These are phyloP conservation scores for Oryza rufipogon DNA, from an alignment of 176 grass and related monocot genomes.

Conservation along the genomic window DNA sequence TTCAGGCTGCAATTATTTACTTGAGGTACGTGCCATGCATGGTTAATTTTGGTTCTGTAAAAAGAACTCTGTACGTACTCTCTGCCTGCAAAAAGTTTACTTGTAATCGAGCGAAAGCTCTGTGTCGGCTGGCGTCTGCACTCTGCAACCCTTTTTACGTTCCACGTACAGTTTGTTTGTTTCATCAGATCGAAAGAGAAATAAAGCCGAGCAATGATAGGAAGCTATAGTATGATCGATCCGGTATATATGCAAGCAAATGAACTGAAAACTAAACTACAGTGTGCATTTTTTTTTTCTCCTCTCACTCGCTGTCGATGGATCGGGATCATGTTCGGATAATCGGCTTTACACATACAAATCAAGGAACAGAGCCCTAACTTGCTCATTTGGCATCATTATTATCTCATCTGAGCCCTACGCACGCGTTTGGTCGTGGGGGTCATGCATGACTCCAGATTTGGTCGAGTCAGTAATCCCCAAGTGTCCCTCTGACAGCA, in stretches of 20 bases:
- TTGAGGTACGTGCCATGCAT: neutral
- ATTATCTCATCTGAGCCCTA: constrained; percentile 25
- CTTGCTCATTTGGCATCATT: constrained; percentile 35
- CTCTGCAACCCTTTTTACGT: neutral
- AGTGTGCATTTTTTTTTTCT: neutral
- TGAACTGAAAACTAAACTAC: neutral
- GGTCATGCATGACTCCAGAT: neutral
- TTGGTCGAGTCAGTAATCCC: constrained; percentile 2
- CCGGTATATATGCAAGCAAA: neutral
- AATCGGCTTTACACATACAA: constrained; percentile 8
- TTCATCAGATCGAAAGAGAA: neutral
- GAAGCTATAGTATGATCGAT: neutral
- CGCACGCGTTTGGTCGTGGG: constrained; percentile 1
- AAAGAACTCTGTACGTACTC: neutral
- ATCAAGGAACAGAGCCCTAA: constrained; percentile 13
- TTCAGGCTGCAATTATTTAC: too few relatives aligned
- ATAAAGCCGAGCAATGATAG: neutral
- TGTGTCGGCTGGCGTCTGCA: constrained; percentile 5
- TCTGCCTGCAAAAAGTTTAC: neutral
- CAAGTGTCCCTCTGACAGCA: neutral
- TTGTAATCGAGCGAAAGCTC: constrained; percentile 5
- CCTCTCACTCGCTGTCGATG: neutral
- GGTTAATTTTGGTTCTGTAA: neutral
- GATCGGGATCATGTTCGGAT: neutral
- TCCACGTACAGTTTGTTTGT: constrained; percentile 28